Conservation (phyloP, 2,329 filamentous ascomycete genomes). For the Fusarium heterosporum region DNA sequence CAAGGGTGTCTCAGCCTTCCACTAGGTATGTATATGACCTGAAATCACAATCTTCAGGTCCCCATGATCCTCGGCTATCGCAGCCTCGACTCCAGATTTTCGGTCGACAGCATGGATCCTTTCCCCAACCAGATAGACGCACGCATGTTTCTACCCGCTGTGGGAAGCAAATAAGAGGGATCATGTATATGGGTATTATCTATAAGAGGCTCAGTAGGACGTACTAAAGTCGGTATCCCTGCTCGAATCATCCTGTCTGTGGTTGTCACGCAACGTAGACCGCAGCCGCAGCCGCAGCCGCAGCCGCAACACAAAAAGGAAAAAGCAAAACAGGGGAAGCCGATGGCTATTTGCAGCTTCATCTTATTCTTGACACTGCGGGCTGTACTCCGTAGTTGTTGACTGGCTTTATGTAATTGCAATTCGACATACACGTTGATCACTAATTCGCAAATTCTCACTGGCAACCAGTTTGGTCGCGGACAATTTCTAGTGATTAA, state of each 20-base stretch:
- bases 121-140: conserved; percentile 21
- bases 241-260: conserved; percentile 26
- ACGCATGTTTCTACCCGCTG: conserved; percentile 27
- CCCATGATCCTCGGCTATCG: conserved; percentile 43
- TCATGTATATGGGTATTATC: not conserved
- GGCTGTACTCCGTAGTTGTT: not conserved
- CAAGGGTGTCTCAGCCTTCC: conserved; percentile 42
- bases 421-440: not conserved
- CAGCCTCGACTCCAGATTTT: conserved; percentile 36
- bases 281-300: conserved; percentile 18
- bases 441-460: not conserved
- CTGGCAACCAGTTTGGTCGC: conserved; percentile 6
- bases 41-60: conserved; percentile 18
- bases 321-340: conserved; percentile 5
- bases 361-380: not conserved
- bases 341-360: conserved; percentile 21
- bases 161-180: conserved; percentile 23
- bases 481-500: conserved; percentile 2
- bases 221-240: not conserved
- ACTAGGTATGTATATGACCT: not conserved
- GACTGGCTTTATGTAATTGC: conserved; percentile 9
- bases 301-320: conserved; percentile 35
- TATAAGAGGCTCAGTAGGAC: not conserved
- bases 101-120: conserved; percentile 25
- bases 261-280: conserved; percentile 35